phyloP scores from a whole-genome alignment of 768 basidiomycete genomes.

The Sporobolomyces roseus region DNA sequence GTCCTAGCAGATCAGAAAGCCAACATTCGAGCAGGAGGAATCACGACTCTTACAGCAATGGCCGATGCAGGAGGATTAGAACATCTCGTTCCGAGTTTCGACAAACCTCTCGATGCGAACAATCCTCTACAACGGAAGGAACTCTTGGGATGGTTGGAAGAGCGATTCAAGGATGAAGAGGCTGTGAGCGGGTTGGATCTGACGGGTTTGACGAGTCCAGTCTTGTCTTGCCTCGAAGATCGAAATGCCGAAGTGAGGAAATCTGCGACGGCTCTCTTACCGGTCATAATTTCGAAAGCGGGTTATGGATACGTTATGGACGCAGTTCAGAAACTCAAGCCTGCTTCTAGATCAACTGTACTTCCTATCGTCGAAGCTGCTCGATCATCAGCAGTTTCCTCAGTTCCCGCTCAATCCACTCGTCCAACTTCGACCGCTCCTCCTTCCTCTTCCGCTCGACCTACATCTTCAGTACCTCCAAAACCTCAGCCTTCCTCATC shows the following conservation, averaged over 20 bases:
- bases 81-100: conserved; percentile 69
- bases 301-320: conserved; percentile 84
- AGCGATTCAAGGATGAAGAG: conserved; percentile 52
- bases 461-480: neutral
- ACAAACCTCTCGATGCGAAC: conserved; percentile 68
- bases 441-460: conserved; percentile 2
- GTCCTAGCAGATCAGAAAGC: conserved; percentile 92
- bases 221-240: conserved; percentile 81
- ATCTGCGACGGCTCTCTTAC: conserved; percentile 75
- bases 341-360: conserved; percentile 79
- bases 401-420: conserved; percentile 44
- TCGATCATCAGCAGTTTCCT: conserved; percentile 50
- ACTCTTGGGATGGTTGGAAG: conserved; percentile 72
- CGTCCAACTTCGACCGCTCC: neutral
- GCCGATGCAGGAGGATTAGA: conserved; percentile 79
- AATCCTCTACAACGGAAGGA: conserved; percentile 84
- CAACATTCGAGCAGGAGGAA: conserved; percentile 70
- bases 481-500: conserved; percentile 49
- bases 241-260: conserved; percentile 87
- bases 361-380: conserved; percentile 85
- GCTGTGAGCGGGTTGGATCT: conserved; percentile 62
- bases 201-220: conserved; percentile 60
- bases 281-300: conserved; percentile 64
- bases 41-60: conserved; percentile 75
- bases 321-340: conserved; percentile 79